Evolutionary conservation across 1,284 basidiomycete species (phyloP).

Genomic region (Cystobasidium sp.): DNA sequence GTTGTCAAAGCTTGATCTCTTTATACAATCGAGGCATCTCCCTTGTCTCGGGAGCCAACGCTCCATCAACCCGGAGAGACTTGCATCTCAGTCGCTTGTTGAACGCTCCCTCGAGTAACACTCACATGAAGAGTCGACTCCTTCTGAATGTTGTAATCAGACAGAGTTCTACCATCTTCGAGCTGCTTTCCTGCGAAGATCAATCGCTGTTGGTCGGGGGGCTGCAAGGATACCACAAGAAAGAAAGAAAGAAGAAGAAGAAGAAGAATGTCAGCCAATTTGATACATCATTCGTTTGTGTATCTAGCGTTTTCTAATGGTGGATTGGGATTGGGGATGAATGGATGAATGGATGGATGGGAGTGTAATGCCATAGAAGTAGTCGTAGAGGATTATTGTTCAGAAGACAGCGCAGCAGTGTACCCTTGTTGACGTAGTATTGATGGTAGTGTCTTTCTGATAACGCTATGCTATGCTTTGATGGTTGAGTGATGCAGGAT

Average conservation of each 20-base stretch:
- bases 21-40: no score
- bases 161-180: slow-evolving; percentile 91
- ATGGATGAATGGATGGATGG: background rate
- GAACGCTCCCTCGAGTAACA: background rate
- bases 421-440: background rate
- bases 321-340: background rate
- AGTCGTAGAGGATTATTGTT: background rate
- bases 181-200: slow-evolving; percentile 92
- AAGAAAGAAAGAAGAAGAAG: background rate
- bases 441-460: background rate
- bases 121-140: slow-evolving; percentile 78
- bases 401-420: background rate
- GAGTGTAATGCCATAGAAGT: background rate
- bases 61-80: no score
- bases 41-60: no score
- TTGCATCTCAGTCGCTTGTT: background rate
- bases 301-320: background rate
- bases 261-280: background rate
- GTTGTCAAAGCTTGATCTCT: no score
- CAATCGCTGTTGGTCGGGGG: slow-evolving; percentile 89
- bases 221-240: slow-evolving; percentile 58
- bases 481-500: no score
- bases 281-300: no score
- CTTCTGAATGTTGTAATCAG: slow-evolving; percentile 99
- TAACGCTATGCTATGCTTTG: no score